Percentiles rank a stretch among this genome's conserved stretches.
These are phyloP conservation scores for Tripterygium wilfordii DNA, from an alignment of 177 flowering plant species.

Conservation along the genomic window DNA sequence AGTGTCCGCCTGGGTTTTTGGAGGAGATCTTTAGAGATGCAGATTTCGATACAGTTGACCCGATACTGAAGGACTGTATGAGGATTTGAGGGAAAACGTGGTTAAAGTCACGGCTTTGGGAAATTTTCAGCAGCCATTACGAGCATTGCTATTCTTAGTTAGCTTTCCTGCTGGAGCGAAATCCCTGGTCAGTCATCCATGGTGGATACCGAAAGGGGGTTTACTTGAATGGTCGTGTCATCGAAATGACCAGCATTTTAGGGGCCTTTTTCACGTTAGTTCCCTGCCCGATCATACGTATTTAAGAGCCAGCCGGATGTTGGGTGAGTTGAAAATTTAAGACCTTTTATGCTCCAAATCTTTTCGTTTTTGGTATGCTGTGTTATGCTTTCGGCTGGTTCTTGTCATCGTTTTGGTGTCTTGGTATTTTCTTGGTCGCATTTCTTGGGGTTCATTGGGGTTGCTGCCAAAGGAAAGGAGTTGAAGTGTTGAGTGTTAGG, in stretches of 20 bases:
- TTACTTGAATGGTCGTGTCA: constrained; percentile 80
- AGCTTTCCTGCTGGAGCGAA: constrained; percentile 69
- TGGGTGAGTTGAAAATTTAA: constrained; percentile 70
- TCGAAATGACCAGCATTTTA: constrained; percentile 91
- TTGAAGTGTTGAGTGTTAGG: no score
- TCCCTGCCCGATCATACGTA: constrained; percentile 80
- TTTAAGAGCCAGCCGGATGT: constrained; percentile 92
- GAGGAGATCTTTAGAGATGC: constrained; percentile 77
- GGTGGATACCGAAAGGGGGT: constrained; percentile 83
- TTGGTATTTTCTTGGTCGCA: no score
- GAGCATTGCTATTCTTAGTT: constrained; percentile 63
- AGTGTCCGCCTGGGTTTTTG: constrained; percentile 71
- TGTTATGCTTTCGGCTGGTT: background rate
- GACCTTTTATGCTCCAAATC: no score
- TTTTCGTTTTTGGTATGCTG: background rate
- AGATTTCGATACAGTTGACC: constrained; percentile 79
- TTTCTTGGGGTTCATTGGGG: no score
- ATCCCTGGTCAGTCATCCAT: constrained; percentile 67
- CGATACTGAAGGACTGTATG: constrained; percentile 68
- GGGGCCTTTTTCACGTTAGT: constrained; percentile 98
- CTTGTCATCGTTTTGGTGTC: no score
- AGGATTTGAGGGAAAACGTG: constrained; percentile 75
- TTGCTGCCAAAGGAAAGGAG: no score
- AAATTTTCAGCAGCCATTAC: constrained; percentile 81
- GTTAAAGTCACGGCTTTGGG: constrained; percentile 82